Base-by-base conservation (phyloP, 164 flowering plant genomes). In the Liriodendron chinense region DNA sequence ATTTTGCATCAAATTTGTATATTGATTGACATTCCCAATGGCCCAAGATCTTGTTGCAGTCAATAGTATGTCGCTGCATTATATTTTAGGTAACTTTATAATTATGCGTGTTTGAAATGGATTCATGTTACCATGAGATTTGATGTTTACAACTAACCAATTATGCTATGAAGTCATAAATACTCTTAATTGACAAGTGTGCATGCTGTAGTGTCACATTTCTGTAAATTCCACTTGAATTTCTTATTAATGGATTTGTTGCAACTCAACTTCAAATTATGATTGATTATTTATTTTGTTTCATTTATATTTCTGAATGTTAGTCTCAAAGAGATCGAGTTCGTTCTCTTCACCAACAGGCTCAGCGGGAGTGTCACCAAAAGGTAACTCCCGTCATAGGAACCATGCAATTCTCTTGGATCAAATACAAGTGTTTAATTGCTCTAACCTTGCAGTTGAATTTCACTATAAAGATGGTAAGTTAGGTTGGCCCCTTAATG, bases 361-460 rank as follows among this genome's bases (percentile, higher is more conserved):
- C 84, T 70, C 98, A 91, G 68, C 79, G 90, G 56, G 87, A 89
- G 75, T 86, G 80, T 53, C 99, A 96, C 82, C 86, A 84, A 67
- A 89, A 86, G 96, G 99, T 94, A 80, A 26, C 20, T 9, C 56
- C 48, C 8, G 67, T 66, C 3, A 22, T 7, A 48, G 53, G 49
- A 28, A 74, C 24, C 7, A 3, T 67, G 49, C n/a, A 50, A 53
- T n/a, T 47, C 22, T 53, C 9, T 43, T 75, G 65, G 57, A 43
- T 75, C 72, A 53, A 24, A 9, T 48, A 34, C 12, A 8, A 28
- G 65, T 16, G n/a, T 25, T 7, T 71, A 0, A 1, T 13, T 65
- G 9, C 48, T 26, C 22, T 1, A 9, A 53, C 18, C 16, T 53
- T 53, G 13, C 59, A 10, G 16, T 53, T 53, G 59, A 53, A n/a